These are phyloP conservation scores for Trifolium dubium DNA, from an alignment of 306 rosid genomes.

Conservation along the genomic window DNA sequence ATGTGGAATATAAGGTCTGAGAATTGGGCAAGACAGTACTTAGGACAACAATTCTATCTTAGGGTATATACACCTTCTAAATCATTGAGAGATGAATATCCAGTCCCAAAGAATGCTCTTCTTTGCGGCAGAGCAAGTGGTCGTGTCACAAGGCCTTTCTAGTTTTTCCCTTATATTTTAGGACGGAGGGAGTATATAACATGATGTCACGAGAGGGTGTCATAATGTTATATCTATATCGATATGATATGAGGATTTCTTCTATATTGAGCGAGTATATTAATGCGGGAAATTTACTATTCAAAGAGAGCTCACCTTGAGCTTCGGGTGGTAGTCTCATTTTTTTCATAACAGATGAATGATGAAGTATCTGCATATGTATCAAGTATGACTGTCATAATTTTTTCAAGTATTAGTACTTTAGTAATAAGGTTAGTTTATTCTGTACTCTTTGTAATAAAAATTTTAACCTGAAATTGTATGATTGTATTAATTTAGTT, in stretches of 20 bases:
- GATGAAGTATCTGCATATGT: slow-evolving; percentile 28
- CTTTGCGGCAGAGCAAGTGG: slow-evolving; percentile 89
- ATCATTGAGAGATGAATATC: slow-evolving; percentile 81
- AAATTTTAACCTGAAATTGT: no score
- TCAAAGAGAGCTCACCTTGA: slow-evolving; percentile 59
- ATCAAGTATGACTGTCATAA: slow-evolving; percentile 21
- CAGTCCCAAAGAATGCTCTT: slow-evolving; percentile 81
- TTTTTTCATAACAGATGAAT: slow-evolving; percentile 10
- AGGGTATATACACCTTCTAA: slow-evolving; percentile 71
- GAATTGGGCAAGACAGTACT: slow-evolving; percentile 90
- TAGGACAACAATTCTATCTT: slow-evolving; percentile 94
- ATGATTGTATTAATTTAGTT: no score
- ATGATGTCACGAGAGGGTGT: slow-evolving; percentile 71
- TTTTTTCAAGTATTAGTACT: slow-evolving; percentile 13
- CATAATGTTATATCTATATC: slow-evolving; percentile 26
- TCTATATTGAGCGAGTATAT: background rate
- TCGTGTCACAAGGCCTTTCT: slow-evolving; percentile 73
- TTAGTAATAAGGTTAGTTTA: slow-evolving; percentile 20
- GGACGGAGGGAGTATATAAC: background rate
- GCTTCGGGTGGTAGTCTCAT: slow-evolving; percentile 38
- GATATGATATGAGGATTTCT: background rate
- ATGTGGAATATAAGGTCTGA: slow-evolving; percentile 96
- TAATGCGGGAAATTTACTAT: slow-evolving; percentile 19
- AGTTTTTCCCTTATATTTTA: slow-evolving; percentile 1
- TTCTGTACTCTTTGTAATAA: background rate